Conservation (phyloP, 228 moss, liverwort and hornwort genomes). For the Sphagnum magellanicum region DNA sequence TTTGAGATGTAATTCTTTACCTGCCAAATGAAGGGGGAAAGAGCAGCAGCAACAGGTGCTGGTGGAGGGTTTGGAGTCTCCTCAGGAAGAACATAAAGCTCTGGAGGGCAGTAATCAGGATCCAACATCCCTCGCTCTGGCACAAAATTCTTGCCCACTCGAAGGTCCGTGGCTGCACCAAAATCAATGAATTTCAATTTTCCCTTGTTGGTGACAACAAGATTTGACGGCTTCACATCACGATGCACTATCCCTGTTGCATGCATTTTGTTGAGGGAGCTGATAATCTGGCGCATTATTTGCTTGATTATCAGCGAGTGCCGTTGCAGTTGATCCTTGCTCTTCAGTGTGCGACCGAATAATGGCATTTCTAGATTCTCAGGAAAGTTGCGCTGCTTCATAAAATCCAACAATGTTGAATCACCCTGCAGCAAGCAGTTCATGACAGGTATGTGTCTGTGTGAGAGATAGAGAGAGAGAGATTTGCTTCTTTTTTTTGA, state of each 20-base stretch:
- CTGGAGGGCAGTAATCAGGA: constrained; percentile 95
- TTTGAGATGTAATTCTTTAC: constrained; percentile 5
- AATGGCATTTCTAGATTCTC: constrained; percentile 57
- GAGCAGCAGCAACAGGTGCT: constrained; percentile 66
- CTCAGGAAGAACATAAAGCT: constrained; percentile 81
- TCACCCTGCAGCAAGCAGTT: constrained; percentile 44
- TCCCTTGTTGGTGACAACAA: constrained; percentile 78
- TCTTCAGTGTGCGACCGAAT: constrained; percentile 50
- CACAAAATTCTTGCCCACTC: constrained; percentile 76
- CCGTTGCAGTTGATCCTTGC: constrained; percentile 33
- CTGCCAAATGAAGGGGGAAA: constrained; percentile 83
- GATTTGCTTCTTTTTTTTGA: too few relatives aligned
- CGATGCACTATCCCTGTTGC: constrained; percentile 77
- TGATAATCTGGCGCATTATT: constrained; percentile 65
- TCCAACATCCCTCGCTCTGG: constrained; percentile 88
- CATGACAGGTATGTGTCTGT: too few relatives aligned
- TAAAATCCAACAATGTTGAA: constrained; percentile 70
- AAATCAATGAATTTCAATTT: constrained; percentile 83
- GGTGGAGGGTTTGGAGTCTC: constrained; percentile 76
- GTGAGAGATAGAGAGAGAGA: too few relatives aligned
- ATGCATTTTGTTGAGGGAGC: constrained; percentile 64
- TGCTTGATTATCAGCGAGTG: constrained; percentile 62
- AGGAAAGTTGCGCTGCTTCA: constrained; percentile 71
- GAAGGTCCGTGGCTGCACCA: constrained; percentile 83
- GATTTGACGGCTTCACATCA: constrained; percentile 91